Percentiles rank a stretch among this genome's conserved stretches.
These are phyloP conservation scores for Fusarium penzigii DNA, from an alignment of 2,329 filamentous ascomycete genomes.

Conservation along the genomic window DNA sequence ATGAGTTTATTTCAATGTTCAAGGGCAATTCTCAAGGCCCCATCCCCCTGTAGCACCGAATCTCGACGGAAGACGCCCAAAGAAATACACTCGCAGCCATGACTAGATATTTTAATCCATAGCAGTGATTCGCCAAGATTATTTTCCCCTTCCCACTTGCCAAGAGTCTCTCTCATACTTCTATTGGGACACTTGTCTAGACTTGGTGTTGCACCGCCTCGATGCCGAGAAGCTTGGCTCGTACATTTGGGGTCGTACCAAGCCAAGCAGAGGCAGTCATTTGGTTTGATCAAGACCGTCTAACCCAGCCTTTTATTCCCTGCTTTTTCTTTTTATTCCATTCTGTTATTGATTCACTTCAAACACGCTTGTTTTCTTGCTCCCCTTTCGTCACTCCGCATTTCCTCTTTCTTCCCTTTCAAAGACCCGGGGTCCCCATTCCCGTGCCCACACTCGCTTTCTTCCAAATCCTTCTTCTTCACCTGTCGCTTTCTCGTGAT, in stretches of 20 bases:
- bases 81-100: background rate
- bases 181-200: slow-evolving; percentile 3
- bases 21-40: too few species aligned
- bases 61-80: too few species aligned
- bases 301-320: background rate
- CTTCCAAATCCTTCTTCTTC: background rate
- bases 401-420: background rate
- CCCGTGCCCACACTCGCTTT: background rate
- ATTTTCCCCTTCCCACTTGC: background rate
- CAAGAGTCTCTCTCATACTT: background rate
- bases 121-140: background rate
- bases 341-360: background rate
- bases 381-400: too few species aligned
- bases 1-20: background rate
- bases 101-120: background rate
- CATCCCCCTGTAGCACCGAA: background rate
- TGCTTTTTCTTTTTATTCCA: background rate
- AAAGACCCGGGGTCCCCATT: slow-evolving; percentile 1
- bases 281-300: background rate
- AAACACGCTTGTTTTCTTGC: too few species aligned
- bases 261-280: background rate
- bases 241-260: slow-evolving; percentile 4
- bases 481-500: background rate
- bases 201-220: slow-evolving; percentile 24
- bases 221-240: slow-evolving; percentile 28